Evolutionary conservation across 257 asterid genomes (phyloP), one percentile per base, ranked within the genome.

Genomic region (Paulownia fortunei): DNA sequence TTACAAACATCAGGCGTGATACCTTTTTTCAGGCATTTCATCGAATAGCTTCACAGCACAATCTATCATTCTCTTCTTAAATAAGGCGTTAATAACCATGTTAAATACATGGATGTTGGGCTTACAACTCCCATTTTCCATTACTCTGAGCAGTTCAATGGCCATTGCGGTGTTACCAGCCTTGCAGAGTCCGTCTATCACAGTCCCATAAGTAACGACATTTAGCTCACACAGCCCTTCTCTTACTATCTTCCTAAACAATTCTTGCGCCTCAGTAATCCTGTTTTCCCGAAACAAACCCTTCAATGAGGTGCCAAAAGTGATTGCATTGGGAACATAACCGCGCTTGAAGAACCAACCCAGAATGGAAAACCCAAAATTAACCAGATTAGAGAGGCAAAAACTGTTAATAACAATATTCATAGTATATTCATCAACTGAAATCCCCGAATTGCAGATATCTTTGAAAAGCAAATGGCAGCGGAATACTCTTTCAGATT

Each of bases 151-250:
- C 73, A 81, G 30, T 51, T 62, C 46, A 61, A 81, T 10, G 27
- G 88, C 88, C 52, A 24, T 19, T 3, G 24, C 23, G 16, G 86
- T 75, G 61, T 63, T 55, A 26, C 85, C 89, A 15, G 74, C 52
- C 72, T 82, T 85, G 66, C 87, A 85, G 10, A 82, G 81, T 51
- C 86, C 84, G 27, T 79, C 46, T 6, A 82, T 67, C 16, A 82
- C 68, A 3, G 71, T 68, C 44, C 12, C 72, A 26, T 54, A 82
- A 10, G 44, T n/a, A 23, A 82, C 24, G 3, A 0, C 30, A 44
- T 76, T 2, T 9, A 63, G 30, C 27, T 70, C 39, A 37, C 86
- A 68, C 3, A 77, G 5, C 2, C 37, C 65, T 54, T 82, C 81
- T 34, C 24, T 39, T 6, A 58, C 72, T 9, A 78, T 34, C 80